phyloP scores from a whole-genome alignment of 768 basidiomycete genomes.

The Artomyces pyxidatus region DNA sequence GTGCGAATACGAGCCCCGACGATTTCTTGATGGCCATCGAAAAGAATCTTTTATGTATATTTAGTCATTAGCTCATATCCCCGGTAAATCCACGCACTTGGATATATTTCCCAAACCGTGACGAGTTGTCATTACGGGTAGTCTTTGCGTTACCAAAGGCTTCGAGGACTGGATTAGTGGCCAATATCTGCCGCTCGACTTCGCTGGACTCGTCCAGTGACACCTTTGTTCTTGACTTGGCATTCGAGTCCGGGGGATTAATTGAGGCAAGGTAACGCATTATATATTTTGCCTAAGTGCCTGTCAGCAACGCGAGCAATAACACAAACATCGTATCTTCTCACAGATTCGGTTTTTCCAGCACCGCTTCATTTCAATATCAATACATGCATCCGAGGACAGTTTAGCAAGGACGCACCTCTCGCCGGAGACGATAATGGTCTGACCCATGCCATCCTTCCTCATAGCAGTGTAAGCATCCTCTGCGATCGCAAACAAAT shows the following conservation, averaged over 20 bases:
- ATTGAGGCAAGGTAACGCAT: slow-evolving; percentile 99
- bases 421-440: slow-evolving; percentile 97
- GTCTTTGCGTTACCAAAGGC: slow-evolving; percentile 99
- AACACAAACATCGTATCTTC: slow-evolving; percentile 16
- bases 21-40: slow-evolving; percentile 92
- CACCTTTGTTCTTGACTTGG: slow-evolving; percentile 59
- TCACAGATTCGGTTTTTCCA: slow-evolving; percentile 95
- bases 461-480: slow-evolving; percentile 98
- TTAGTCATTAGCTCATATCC: not conserved
- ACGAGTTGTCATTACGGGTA: slow-evolving; percentile 97
- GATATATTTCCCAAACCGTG: slow-evolving; percentile 98
- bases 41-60: slow-evolving; percentile 67
- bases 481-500: slow-evolving; percentile 97
- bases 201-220: slow-evolving; percentile 85
- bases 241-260: slow-evolving; percentile 64
- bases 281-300: slow-evolving; percentile 85
- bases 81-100: slow-evolving; percentile 48
- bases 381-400: too few species aligned
- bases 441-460: slow-evolving; percentile 89
- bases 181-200: slow-evolving; percentile 94
- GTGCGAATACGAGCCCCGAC: slow-evolving; percentile 98
- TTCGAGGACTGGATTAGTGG: slow-evolving; percentile 99
- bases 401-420: slow-evolving; percentile 67
- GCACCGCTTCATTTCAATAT: too few species aligned
- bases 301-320: slow-evolving; percentile 3